These are phyloP conservation scores for Solanum microdontum DNA, from an alignment of 257 asterid species.

Conservation along the genomic window DNA sequence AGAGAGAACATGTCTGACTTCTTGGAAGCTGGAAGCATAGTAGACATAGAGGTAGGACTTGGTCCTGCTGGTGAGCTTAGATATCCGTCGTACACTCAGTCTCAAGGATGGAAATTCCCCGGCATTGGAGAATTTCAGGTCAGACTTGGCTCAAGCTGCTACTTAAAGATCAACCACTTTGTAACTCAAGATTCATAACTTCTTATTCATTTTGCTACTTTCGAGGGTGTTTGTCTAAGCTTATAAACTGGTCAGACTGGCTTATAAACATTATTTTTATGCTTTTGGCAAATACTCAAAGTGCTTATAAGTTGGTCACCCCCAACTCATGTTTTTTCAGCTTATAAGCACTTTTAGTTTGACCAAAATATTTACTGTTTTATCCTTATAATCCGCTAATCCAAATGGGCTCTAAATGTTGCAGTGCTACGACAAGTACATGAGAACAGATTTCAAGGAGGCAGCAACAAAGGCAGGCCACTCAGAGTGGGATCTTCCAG, in stretches of 20 bases:
- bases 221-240: background rate
- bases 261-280: background rate
- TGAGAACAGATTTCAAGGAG: constrained; percentile 17
- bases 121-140: constrained; percentile 87
- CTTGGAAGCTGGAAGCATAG: constrained; percentile 36
- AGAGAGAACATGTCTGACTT: constrained; percentile 54
- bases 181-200: background rate
- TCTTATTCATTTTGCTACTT: background rate
- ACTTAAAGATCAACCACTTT: background rate
- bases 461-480: constrained; percentile 23
- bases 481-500: constrained; percentile 25
- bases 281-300: background rate
- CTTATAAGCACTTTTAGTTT: background rate
- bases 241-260: background rate
- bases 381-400: background rate
- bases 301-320: background rate
- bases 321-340: background rate
- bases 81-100: constrained; percentile 65
- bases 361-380: background rate
- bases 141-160: background rate
- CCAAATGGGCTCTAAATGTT: background rate
- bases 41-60: constrained; percentile 76
- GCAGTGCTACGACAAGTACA: constrained; percentile 33
- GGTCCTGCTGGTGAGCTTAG: constrained; percentile 92
- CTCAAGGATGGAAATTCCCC: constrained; percentile 74